A percentile compares a stretch with the other conserved stretches of the same genome.
Conservation (phyloP, 352 stramenopile species). For the Aphanomyces invadans region DNA sequence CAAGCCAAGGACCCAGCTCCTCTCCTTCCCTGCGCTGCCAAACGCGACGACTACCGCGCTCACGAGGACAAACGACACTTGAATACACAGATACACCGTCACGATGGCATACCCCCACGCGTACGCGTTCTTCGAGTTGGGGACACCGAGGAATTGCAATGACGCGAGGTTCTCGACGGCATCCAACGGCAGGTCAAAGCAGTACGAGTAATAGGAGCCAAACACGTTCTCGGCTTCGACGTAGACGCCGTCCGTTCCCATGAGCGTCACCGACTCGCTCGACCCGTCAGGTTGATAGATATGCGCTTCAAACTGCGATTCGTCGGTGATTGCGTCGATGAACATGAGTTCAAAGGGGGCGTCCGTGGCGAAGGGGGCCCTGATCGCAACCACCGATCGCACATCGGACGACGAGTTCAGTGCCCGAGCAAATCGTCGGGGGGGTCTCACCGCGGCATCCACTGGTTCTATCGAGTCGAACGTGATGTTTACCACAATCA, state of each 20-base stretch:
- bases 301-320: background rate
- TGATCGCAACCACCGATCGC: background rate
- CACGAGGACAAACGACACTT: background rate
- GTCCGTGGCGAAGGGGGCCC: background rate
- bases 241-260: background rate
- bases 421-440: background rate
- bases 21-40: too few species aligned
- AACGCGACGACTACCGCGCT: background rate
- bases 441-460: too few species aligned
- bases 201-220: background rate
- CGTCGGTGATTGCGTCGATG: background rate
- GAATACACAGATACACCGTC: background rate
- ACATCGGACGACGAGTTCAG: background rate
- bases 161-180: background rate
- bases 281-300: background rate
- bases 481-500: slow-evolving; percentile 3
- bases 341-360: background rate
- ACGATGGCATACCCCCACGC: background rate
- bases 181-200: background rate
- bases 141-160: background rate
- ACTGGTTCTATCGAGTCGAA: background rate
- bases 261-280: background rate
- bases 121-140: background rate
- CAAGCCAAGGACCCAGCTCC: too few species aligned
- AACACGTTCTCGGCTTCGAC: background rate